A percentile compares a stretch with the other conserved stretches of the same genome.
Conservation (phyloP, 1,284 basidiomycete species). For the Rhodotorula sp. region DNA sequence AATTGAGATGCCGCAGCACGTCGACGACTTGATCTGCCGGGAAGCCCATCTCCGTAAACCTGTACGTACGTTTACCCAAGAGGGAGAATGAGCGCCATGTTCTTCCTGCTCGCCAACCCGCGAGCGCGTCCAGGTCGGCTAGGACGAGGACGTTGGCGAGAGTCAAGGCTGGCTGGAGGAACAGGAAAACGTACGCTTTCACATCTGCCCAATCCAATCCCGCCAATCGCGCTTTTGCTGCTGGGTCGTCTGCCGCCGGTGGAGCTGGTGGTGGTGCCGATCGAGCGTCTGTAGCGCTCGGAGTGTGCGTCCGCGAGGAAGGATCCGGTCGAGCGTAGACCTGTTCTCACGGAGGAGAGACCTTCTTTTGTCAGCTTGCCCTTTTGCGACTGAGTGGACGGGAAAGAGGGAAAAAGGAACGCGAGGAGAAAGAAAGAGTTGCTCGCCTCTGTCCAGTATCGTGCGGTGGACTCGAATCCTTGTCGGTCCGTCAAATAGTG, state of each 20-base stretch:
- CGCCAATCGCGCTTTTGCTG: constrained; percentile 4
- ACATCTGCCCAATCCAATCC: constrained; percentile 14
- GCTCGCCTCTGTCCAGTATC: constrained; percentile 72
- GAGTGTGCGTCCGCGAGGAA: constrained; percentile 1
- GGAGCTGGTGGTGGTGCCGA: background rate
- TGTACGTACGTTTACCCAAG: background rate
- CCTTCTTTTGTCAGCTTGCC: background rate
- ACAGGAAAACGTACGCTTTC: constrained; percentile 7
- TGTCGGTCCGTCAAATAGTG: constrained; percentile 85
- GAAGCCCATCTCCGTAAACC: constrained; percentile 27
- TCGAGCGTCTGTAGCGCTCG: background rate
- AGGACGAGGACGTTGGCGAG: background rate
- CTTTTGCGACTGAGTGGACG: background rate
- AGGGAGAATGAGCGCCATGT: background rate
- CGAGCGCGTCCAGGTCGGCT: too few species aligned
- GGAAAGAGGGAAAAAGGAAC: too few species aligned
- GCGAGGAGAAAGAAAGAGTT: background rate
- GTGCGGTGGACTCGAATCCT: constrained; percentile 88
- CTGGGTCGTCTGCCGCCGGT: background rate
- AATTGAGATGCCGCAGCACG: constrained; percentile 78
- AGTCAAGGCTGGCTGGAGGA: background rate
- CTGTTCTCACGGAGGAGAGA: background rate
- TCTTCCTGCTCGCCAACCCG: background rate
- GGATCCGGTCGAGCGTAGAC: constrained; percentile 3
- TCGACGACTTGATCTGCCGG: constrained; percentile 43